Base-by-base conservation (phyloP, 495 filamentous ascomycete genomes). In the Trichoderma reesei region DNA sequence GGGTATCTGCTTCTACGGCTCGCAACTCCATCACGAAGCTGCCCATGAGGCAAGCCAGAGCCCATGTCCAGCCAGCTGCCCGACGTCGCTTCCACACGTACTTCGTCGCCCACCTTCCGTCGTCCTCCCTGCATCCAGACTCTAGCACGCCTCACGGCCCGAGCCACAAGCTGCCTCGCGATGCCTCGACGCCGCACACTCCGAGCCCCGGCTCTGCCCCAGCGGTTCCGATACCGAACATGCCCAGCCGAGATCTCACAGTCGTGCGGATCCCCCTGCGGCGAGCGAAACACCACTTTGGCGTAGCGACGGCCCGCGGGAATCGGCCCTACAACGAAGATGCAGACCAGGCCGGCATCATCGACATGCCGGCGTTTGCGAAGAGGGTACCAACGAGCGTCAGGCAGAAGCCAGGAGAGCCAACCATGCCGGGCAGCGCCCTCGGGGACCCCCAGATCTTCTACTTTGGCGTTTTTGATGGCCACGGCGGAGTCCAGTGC, bases 241-340 rank as follows among this genome's bases (percentile, higher is more conserved):
- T 85, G 69, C 80, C 83, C 41, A 79, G 78, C 48, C 86, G 91
- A 41, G 92, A 96, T 67, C 86, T 91, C 39, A 96, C 93, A 0
- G 92, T 98, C n/a, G 94, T 98, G 26, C 90, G 94, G n/a, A 98
- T 98, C 67, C 94, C 94, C 0, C 78, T 98, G 26, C 86, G 87
- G 65, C 93, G 86, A 69, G 94, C 94, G 48, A 98, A 98, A 70
- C 93, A 98, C 70, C 94, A 98, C 73, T 98, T 92, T 68, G 94
- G 94, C 26, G 88, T 83, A 31, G 82, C 85, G 10, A 80, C 87
- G 10, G 90, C 89, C 33, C 85, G 94, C 4, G 94, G 94, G 11
- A 88, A 86, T 44, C 82, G 94, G 1, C 85, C 85, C 10, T 86
- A 90, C 71, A 98, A 98, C 76, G 95, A 98, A 77, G 94, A 98